Base-by-base conservation (phyloP, 1,284 basidiomycete species). In the Ganoderma lucidum region DNA sequence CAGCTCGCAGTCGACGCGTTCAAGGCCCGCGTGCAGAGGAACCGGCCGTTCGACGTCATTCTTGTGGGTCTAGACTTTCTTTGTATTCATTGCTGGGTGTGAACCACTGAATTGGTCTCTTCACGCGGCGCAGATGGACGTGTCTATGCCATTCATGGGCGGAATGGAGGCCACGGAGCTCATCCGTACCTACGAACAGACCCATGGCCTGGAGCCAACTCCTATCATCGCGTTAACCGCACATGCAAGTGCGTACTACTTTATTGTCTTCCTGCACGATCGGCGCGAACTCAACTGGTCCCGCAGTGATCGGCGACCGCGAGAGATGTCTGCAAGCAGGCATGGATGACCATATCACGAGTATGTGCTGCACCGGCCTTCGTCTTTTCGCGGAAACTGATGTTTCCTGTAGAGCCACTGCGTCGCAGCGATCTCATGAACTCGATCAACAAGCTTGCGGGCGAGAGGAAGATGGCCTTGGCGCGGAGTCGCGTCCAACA, bases 91-190 rank as follows among this genome's bases (percentile, higher is more conserved):
- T 44, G 3, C 15, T 32, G 42, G 42, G 45, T 48, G 60, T 32
- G 59, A 64, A 51, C 37, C 3, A 39, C 45, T 37, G 28, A 32
- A 10, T 28, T 15, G 44, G 64, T 58, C 28, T 19, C 41, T 30
- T 35, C 28, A 64, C 70, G 63, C 70, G 64, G 3, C 19, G 17
- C 74, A 98, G 90, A 99, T 99, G 98, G 97, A 99, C 78, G 95
- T 99, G 23, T 97, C 95, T 4, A 98, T 98, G 96, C 96, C 96
- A 15, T 93, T 97, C 83, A 97, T 97, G 96, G 94, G 95, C 72
- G 95, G 94, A 74, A 95, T 95, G 90, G 93, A 96, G 78, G 94
- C 95, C 1, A 96, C 95, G 0, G 90, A 94, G 74, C 82, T 93
- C 28, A 95, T 95, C 72, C 86, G 93, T 60, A 86, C 89, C 63